Evolutionary conservation across 345 rosid species (phyloP), one percentile per base, ranked within the genome.

Genomic region (Rhodamnia argentea): DNA sequence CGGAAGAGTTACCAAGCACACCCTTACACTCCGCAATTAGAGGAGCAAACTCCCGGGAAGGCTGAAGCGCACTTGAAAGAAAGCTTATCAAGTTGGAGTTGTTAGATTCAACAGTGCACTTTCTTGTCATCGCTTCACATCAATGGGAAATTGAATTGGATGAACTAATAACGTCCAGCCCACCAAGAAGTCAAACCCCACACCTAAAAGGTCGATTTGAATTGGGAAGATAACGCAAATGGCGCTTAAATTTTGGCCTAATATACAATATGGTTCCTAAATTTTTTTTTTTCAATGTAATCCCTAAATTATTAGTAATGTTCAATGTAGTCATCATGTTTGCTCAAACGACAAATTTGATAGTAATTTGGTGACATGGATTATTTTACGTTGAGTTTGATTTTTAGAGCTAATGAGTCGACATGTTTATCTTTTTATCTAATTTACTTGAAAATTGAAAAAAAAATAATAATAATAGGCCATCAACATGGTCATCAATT

Each of bases 241-340:
- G 22, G 3, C 6, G 10, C 3, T 62, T 62, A 3, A 62, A 29
- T 3, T 62, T 62, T 62, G 15, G 15, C 15, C 11, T 0, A 13
- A 0, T 5, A 1, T 62, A 1, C 2, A 64, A 8, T 0, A 0
- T 64, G 0, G 0, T 8, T 1, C 2, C 0, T 32, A 2, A 32
- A 9, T 8, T 64, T 10, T 64, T 64, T 3, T 4, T 32, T 15
- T 32, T 70, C 20, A 32, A 18, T 70, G 2, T 70, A 0, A 2
- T 37, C 47, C 11, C 2, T 18, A 0, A 37, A 37, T 37, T 37
- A 37, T 37, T 37, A 3, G 40, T 37, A 37, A 37, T 42, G 10
- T 37, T 32, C 6, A 70, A 32, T 18, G 4, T 70, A 37, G 0
- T 5, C 0, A 2, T 32, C 37, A 1, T 6, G 0, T 57, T 56